These are phyloP conservation scores for Mycena rosella DNA, from an alignment of 768 basidiomycete genomes.

Conservation along the genomic window DNA sequence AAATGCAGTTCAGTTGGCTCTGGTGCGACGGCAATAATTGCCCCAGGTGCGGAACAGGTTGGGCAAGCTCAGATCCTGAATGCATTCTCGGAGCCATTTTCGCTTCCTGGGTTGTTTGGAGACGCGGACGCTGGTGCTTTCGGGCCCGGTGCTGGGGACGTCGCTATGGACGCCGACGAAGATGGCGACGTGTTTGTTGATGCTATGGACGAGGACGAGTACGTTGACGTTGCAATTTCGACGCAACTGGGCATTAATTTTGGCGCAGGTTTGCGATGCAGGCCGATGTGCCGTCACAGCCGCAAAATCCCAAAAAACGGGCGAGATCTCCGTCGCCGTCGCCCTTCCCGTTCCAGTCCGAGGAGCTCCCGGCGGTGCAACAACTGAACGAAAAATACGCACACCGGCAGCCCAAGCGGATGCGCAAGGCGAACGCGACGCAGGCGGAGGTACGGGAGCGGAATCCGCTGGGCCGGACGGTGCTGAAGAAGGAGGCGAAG, in stretches of 20 bases:
- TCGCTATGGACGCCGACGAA: constrained; percentile 57
- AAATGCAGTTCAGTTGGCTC: constrained; percentile 36
- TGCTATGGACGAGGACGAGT: constrained; percentile 58
- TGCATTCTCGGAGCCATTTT: constrained; percentile 82
- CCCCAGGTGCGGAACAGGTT: constrained; percentile 83
- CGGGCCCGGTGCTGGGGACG: constrained; percentile 57
- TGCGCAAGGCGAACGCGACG: constrained; percentile 65
- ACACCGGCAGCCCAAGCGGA: constrained; percentile 67
- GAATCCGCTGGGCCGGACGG: constrained; percentile 72
- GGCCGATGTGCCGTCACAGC: constrained; percentile 9
- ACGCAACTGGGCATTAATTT: not conserved
- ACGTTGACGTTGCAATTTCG: constrained; percentile 29
- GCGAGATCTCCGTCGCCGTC: constrained; percentile 35
- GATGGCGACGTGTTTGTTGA: constrained; percentile 47
- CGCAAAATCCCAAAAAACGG: constrained; percentile 40
- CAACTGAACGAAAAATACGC: constrained; percentile 43
- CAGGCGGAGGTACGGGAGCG: constrained; percentile 60
- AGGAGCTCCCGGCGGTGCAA: constrained; percentile 36
- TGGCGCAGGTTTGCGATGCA: constrained; percentile 31
- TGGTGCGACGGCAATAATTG: constrained; percentile 52
- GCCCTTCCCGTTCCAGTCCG: constrained; percentile 22
- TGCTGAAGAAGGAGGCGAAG: constrained; percentile 76
- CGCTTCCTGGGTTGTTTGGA: constrained; percentile 83
- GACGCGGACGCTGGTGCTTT: constrained; percentile 88
- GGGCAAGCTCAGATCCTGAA: constrained; percentile 85